Evolutionary conservation across 2,329 filamentous ascomycete genomes (phyloP), one percentile per base, ranked within the genome.

Genomic region (Pezicula carpinea): DNA sequence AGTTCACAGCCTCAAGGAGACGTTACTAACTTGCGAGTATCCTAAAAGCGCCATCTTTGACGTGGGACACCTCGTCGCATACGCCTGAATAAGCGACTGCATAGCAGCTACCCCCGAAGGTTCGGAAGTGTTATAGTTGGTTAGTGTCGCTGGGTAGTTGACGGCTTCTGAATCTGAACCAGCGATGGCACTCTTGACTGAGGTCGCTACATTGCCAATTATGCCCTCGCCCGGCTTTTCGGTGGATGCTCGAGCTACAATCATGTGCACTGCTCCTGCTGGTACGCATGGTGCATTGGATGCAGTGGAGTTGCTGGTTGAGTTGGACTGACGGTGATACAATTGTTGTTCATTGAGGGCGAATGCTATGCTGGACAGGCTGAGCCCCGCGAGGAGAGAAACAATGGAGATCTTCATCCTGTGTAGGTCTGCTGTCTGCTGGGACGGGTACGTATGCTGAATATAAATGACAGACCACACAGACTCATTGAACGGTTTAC

Each of bases 31-130:
- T 48, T 66, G 63, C 4, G 58, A 62, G 51, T 66, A 67, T 3
- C 66, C 66, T 46, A 67, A 50, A 17, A 68, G 49, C n/a, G 64
- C 66, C 41, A 68, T 63, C 49, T 61, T 59, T 3, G 50, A 50
- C 8, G 17, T 23, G 6, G 54, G 53, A 18, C 63, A 64, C 39
- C 58, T 62, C 15, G 57, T 46, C 3, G 58, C 58, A 46, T 67
- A 68, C 5, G 42, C 49, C 42, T 59, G 48, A 26, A 66, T 59
- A 32, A 65, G 50, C 7, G 53, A 41, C 10, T 53, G 59, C 48
- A 66, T 63, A 19, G 59, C 62, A 10, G 52, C 47, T 11, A 66
- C 61, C 11, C 66, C 66, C 13, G 55, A 49, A 5, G 50, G 47
- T 33, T 66, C 63, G 4, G 61, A 64, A 6, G 32, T 39, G 6